Evolutionary conservation across 2,329 filamentous ascomycete species (phyloP), one percentile per base, ranked within the genome.

Genomic region (Alternaria atra): DNA sequence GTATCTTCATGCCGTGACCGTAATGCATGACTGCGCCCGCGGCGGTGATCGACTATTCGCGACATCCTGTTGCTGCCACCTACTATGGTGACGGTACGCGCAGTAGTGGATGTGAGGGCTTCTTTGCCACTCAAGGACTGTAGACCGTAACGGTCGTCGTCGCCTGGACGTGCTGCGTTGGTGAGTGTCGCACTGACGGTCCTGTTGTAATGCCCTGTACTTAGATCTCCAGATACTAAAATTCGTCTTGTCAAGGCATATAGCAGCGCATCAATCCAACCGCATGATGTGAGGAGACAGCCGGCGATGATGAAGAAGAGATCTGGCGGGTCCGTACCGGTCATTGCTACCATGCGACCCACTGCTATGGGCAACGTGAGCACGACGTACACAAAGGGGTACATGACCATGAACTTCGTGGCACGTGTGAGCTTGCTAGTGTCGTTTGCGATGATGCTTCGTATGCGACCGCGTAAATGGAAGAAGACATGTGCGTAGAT

Each of bases 361-460:
- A 78, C 68, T 7, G 89, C 88, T 1, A 92, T 81, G 0, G 90
- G 90, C 0, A 89, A 82, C 0, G 89, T 91, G 65, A 90, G 87
- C 17, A 89, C 59, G 2, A 90, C 82, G 73, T 91, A 91, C 60
- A 90, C 88, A 63, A 88, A 73, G 0, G 90, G 89, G 63, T 91
- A 91, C 53, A 65, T 51, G 39, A 90, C 76, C 84, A 86, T 86
- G 68, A 90, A 88, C 3, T 85, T 80, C 10, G 82, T 81, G 20
- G 84, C 81, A 17, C 76, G 68, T 6, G 72, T 73, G 15, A 80
- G 71, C 51, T 75, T 78, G 27, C 57, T 67, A n/a, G 73, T 75
- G 51, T 77, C 71, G 55, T 77, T 75, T 56, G 71, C 67, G 6
- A 76, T 68, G 50, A 79, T 73, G 60, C 75, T 75, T 34, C 75